Conservation (phyloP, 306 rosid genomes). For the Trifolium repens region DNA sequence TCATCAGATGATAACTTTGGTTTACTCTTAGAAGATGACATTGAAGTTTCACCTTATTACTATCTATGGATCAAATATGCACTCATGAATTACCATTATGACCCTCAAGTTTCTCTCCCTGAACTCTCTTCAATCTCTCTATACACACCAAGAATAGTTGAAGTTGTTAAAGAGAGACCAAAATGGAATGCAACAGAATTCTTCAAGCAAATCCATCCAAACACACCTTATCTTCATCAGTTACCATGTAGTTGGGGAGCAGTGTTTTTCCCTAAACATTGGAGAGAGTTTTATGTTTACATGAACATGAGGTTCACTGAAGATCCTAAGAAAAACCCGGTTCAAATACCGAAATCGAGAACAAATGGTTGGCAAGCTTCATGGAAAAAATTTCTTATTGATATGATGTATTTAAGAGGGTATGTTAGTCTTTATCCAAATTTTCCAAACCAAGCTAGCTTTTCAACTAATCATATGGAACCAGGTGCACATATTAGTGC, state of each 20-base stretch:
- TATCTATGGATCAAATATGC: slow-evolving; percentile 96
- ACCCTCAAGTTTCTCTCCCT: slow-evolving; percentile 85
- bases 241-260: slow-evolving; percentile 98
- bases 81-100: slow-evolving; percentile 84
- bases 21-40: slow-evolving; percentile 88
- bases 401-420: slow-evolving; percentile 98
- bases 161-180: slow-evolving; percentile 94
- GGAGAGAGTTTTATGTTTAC: slow-evolving; percentile 97
- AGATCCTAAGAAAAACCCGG: slow-evolving; percentile 80
- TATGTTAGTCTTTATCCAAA: slow-evolving; percentile 93
- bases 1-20: slow-evolving; percentile 86
- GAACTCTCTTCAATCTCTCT: slow-evolving; percentile 89
- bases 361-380: slow-evolving; percentile 99
- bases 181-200: slow-evolving; percentile 86
- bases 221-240: slow-evolving; percentile 94
- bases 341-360: slow-evolving; percentile 91
- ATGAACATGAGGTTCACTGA: slow-evolving; percentile 94
- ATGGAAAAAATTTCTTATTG: slow-evolving; percentile 95
- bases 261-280: slow-evolving; percentile 94
- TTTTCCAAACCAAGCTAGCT: slow-evolving; percentile 89
- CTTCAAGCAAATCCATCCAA: slow-evolving; percentile 76
- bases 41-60: slow-evolving; percentile 94
- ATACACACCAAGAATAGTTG: slow-evolving; percentile 88
- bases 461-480: slow-evolving; percentile 97
- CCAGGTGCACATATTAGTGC: slow-evolving; percentile 99